These are phyloP conservation scores for Dalbergia cochinchinensis DNA, from an alignment of 306 rosid genomes.

Conservation along the genomic window DNA sequence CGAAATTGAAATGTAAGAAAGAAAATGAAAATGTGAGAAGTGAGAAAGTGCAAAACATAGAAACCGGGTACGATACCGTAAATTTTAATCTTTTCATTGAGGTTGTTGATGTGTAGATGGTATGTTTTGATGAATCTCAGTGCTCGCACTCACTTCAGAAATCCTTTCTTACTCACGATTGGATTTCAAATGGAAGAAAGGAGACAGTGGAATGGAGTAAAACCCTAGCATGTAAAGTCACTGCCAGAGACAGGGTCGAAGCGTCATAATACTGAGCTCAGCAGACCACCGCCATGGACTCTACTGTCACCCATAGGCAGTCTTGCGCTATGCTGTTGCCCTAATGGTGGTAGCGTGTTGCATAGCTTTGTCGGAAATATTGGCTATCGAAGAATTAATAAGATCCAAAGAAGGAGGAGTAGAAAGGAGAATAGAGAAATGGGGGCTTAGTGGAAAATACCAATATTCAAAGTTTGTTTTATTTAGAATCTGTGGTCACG, in stretches of 20 bases:
- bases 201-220: neutral
- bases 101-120: conserved; percentile 91
- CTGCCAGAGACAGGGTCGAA: conserved; percentile 39
- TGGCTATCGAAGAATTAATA: no score
- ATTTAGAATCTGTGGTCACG: no score
- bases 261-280: neutral
- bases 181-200: neutral
- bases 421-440: no score
- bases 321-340: no score
- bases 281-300: neutral
- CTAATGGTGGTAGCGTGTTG: no score
- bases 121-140: conserved; percentile 65
- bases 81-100: conserved; percentile 93
- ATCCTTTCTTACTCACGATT: conserved; percentile 36
- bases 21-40: neutral
- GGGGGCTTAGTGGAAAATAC: no score
- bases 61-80: conserved; percentile 55
- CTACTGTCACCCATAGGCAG: no score
- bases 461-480: no score
- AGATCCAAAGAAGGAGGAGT: no score
- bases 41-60: neutral
- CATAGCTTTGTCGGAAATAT: no score
- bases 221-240: conserved; percentile 40
- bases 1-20: neutral
- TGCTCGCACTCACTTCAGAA: conserved; percentile 66